Evolutionary conservation across 768 basidiomycete species (phyloP), one percentile per base, ranked within the genome.

Genomic region (Russula emetica): DNA sequence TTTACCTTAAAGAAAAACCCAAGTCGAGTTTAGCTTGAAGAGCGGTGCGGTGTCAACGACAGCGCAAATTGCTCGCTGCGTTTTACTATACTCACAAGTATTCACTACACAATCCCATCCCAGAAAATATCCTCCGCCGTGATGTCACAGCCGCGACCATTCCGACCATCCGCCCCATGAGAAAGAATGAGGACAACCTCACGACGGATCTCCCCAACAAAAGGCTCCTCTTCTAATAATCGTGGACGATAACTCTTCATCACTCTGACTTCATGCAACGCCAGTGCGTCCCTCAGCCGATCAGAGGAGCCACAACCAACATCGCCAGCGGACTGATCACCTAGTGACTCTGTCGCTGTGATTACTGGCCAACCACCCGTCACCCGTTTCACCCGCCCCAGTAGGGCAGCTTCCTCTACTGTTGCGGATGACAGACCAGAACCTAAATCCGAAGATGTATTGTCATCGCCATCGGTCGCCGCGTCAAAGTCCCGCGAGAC

Each of bases 171-270:
- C 20, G 5, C 30, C 30, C 30, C 30, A 30, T 2, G 30, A 30
- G 9, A 32, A 36, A 61, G 13, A 36, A 36, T 36, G 36, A 3
- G 54, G 26, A 55, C 26, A 3, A 56, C 3, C 26, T 55, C 47
- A 14, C 3, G 3, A 16, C 61, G 36, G 61, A 62, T 38, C 13
- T 7, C 26, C n/a, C 38, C 26, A 22, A 47, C 47, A 5, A 14
- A 55, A 0, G n/a, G 30, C 2, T 47, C 47, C 9, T 26, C 38
- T 13, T 18, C 22, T 2, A 57, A 18, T 4, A 62, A 42, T 6
- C 2, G 4, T 4, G 61, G 61, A 30, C 47, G 61, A 56, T 62
- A 62, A 2, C 38, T 57, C 40, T 13, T 34, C 61, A 62, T 62
- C n/a, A 51, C 22, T 8, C 50, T 50, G 20, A 62, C 38, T 24